Conservation (phyloP, 306 rosid genomes). For the Hippophae rhamnoides region DNA sequence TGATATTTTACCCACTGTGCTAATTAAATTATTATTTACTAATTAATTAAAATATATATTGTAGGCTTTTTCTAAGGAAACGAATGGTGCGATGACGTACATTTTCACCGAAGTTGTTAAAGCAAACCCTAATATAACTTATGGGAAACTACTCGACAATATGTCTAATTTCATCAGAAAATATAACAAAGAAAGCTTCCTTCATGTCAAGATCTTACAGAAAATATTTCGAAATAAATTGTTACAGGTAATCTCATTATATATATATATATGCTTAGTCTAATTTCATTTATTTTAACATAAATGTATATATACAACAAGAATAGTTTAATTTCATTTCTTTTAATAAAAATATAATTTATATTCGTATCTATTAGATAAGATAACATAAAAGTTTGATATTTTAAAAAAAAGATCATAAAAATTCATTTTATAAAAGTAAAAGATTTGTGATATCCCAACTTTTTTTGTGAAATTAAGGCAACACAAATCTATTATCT, state of each 20-base stretch:
- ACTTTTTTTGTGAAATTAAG: too few species aligned
- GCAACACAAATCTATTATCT: too few species aligned
- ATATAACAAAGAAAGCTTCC: slow-evolving; percentile 24
- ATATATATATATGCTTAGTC: too few species aligned
- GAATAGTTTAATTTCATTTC: too few species aligned
- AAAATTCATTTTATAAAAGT: too few species aligned
- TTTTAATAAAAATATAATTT: too few species aligned
- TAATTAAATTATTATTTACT: background rate
- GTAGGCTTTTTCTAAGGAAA: slow-evolving; percentile 47
- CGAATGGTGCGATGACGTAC: slow-evolving; percentile 72
- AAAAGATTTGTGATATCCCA: too few species aligned
- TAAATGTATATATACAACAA: background rate
- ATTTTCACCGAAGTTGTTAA: slow-evolving; percentile 27
- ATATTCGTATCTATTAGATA: too few species aligned
- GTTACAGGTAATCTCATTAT: slow-evolving; percentile 13
- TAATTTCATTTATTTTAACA: too few species aligned
- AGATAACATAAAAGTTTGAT: too few species aligned
- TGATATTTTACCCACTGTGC: too few species aligned
- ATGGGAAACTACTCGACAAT: slow-evolving; percentile 24
- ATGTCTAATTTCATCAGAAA: slow-evolving; percentile 21
- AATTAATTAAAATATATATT: background rate
- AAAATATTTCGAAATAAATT: slow-evolving; percentile 29
- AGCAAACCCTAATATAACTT: slow-evolving; percentile 25
- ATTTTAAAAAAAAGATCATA: too few species aligned
- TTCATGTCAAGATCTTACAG: slow-evolving; percentile 15